Evolutionary conservation across 2,329 filamentous ascomycete species (phyloP).

Genomic region (Ascochyta viciae-villosae): DNA sequence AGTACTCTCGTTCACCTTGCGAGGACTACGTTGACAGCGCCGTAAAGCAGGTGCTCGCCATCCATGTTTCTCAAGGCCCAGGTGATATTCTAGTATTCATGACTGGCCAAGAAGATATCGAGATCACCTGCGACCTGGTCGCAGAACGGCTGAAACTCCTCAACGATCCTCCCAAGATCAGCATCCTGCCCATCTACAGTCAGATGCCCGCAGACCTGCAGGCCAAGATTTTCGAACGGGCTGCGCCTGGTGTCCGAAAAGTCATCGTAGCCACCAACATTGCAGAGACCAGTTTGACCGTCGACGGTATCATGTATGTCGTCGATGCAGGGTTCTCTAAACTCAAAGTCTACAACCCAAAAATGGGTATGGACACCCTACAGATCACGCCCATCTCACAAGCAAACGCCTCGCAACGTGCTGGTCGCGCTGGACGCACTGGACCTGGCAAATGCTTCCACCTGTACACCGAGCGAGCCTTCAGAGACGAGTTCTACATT

Average conservation of each 20-base stretch:
- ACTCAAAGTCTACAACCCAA: conserved; percentile 97
- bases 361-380: conserved; percentile 99
- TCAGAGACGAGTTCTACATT: conserved; percentile 94
- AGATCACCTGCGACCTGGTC: conserved; percentile 92
- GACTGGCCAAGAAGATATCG: conserved; percentile 99
- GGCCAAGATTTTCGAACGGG: conserved; percentile 95
- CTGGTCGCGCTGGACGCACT: conserved; percentile 90
- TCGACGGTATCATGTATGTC: conserved; percentile 99
- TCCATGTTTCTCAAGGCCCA: conserved; percentile 91
- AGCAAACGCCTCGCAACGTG: conserved; percentile 91
- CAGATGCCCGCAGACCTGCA: conserved; percentile 99
- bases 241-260: conserved; percentile 88
- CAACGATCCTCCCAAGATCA: conserved; percentile 93
- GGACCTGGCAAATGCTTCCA: conserved; percentile 95
- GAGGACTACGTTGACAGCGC: conserved; percentile 98
- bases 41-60: conserved; percentile 92
- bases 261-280: conserved; percentile 99
- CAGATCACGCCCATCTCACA: conserved; percentile 98
- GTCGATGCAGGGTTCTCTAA: conserved; percentile 97
- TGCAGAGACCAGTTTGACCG: conserved; percentile 95
- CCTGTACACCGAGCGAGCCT: conserved; percentile 92
- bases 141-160: conserved; percentile 86
- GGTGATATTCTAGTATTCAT: conserved; percentile 99
- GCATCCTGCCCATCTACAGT: conserved; percentile 96
- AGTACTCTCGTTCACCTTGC: conserved; percentile 92